A percentile compares a stretch with the other conserved stretches of the same genome.
These are phyloP conservation scores for Eucalyptus cladocalyx DNA, from an alignment of 345 rosid species.

Conservation along the genomic window DNA sequence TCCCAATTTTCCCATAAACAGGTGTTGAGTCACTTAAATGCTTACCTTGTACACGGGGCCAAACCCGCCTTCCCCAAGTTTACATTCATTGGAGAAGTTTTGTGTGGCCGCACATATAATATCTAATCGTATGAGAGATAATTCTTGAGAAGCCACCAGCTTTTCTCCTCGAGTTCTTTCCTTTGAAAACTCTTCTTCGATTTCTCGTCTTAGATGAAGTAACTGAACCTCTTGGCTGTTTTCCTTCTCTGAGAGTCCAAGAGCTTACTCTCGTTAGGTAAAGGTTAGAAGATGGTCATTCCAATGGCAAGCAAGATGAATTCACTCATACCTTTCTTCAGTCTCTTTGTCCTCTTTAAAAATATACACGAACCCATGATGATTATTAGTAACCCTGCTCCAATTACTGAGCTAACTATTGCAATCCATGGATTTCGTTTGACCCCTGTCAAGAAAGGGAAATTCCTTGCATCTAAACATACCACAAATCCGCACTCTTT, in stretches of 20 bases:
- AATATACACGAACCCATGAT: neutral
- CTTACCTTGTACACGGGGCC: slow-evolving; percentile 19
- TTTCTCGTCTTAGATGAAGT: neutral
- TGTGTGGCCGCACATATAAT: slow-evolving; percentile 3
- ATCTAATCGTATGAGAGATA: slow-evolving; percentile 1
- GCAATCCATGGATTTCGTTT: neutral
- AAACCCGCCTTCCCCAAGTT: slow-evolving; percentile 40
- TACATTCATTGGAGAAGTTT: slow-evolving; percentile 6
- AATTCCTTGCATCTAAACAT: neutral
- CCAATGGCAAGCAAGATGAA: neutral
- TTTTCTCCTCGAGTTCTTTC: neutral
- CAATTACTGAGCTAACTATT: neutral
- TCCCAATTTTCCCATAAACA: neutral
- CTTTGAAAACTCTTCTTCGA: neutral
- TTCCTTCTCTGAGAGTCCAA: neutral
- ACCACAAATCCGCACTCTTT: neutral
- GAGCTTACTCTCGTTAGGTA: neutral
- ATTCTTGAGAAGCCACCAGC: slow-evolving; percentile 1
- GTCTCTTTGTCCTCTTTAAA: neutral
- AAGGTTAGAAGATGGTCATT: neutral
- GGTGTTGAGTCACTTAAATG: neutral
- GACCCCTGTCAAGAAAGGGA: neutral
- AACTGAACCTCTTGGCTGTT: slow-evolving; percentile 3
- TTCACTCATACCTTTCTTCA: neutral
- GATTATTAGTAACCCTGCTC: neutral